Base-by-base conservation (phyloP, 441 rosid genomes). In the Adansonia rubrostipa region DNA sequence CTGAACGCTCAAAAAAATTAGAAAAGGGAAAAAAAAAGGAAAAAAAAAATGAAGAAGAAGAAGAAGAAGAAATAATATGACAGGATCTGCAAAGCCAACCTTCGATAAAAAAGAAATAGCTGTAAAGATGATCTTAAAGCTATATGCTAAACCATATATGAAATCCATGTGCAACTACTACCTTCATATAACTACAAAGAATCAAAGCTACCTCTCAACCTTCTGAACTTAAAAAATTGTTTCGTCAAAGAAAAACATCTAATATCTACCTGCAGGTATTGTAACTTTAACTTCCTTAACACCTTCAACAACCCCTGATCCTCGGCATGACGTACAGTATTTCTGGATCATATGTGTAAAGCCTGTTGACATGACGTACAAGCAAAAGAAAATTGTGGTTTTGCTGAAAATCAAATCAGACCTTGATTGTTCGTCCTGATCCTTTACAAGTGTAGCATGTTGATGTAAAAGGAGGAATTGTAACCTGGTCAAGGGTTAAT, bases 401-500 rank as follows among this genome's bases (percentile, higher is more conserved):
- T 76, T 67, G 61, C 54, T 72, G 79, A 67, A 78, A 78, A 75
- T 80, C 71, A 50, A 58, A 73, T 60, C 83, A 73, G 74, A 96
- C 99, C 98, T 91, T 85, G 67, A 93, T 85, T 73, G 89, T 79
- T 67, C 77, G 85, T 74, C 97, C 97, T 3, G 85, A 81, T 77
- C 99, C 99, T 68, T 87, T 89, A 83, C 98, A 96, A 50, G 87
- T 82, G 82, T 82, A 83, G 83, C 99, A 93, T 65, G 88, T 84
- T 81, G 98, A 81, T 67, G 92, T 89, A 86, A 96, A 96, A 67
- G 98, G 99, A 87, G 99, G 98, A 84, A 93, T 79, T 40, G 97
- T 93, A 66, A 96, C 89, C 99, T 96, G 87, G 68, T 73, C 72
- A 62, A 80, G 65, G 78, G 73, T 81, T 80, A 75, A 61, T 36